phyloP scores from a whole-genome alignment of 495 filamentous ascomycete species.

The Podospora sp. region DNA sequence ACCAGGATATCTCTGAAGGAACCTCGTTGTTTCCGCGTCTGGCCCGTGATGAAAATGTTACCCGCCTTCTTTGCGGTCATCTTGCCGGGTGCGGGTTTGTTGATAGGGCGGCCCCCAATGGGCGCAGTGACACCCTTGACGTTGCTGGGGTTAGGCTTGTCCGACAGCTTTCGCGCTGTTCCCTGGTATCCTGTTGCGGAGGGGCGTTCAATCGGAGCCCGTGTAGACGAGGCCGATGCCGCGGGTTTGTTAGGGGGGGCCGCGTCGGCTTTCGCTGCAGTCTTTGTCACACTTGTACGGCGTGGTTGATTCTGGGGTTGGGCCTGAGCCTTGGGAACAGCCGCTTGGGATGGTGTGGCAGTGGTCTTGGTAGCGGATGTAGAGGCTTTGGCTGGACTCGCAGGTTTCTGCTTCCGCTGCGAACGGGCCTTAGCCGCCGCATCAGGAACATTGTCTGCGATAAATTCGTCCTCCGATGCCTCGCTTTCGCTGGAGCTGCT shows the following conservation, averaged over 20 bases:
- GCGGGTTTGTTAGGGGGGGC: neutral
- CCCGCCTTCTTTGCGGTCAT: neutral
- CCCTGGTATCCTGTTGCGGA: slow-evolving; percentile 36
- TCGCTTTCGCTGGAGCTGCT: slow-evolving; percentile 18
- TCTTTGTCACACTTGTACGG: slow-evolving; percentile 8
- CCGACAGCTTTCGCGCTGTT: slow-evolving; percentile 28
- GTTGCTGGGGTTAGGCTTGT: neutral
- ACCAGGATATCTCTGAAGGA: neutral
- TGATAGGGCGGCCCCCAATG: neutral
- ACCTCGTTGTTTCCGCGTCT: neutral
- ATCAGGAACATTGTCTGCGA: neutral
- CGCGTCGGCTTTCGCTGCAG: neutral
- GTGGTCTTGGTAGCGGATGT: neutral
- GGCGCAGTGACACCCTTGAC: slow-evolving; percentile 3
- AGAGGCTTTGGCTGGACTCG: neutral
- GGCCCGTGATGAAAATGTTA: neutral
- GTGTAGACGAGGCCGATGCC: neutral
- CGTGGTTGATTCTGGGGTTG: slow-evolving; percentile 3
- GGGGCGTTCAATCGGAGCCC: slow-evolving; percentile 5
- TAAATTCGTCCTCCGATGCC: slow-evolving; percentile 19
- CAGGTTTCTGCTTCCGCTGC: neutral
- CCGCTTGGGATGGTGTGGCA: neutral
- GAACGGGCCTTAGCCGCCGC: slow-evolving; percentile 6
- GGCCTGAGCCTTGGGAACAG: slow-evolving; percentile 3
- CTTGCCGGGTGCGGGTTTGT: neutral